A percentile compares a stretch with the other conserved stretches of the same genome.
These are phyloP conservation scores for Cadophora sp. DNA, from an alignment of 2,329 filamentous ascomycete species.

Conservation along the genomic window DNA sequence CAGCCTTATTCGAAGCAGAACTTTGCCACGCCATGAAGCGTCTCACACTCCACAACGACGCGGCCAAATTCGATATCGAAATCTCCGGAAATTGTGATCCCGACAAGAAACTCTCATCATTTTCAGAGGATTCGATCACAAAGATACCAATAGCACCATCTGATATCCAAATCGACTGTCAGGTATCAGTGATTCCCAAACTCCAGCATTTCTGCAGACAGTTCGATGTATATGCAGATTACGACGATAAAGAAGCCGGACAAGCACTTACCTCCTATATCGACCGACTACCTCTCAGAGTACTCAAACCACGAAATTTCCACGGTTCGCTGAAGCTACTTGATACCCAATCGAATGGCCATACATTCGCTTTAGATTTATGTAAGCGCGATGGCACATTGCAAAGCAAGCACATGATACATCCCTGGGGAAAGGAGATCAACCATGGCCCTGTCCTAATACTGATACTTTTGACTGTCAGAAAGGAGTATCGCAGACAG, in stretches of 20 bases:
- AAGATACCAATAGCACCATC: not conserved
- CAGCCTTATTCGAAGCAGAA: not conserved
- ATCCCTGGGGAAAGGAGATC: conserved; percentile 7
- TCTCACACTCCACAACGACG: not conserved
- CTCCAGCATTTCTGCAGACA: conserved; percentile 10
- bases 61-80: not conserved
- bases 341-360: conserved; percentile 6
- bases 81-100: not conserved
- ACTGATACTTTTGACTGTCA: conserved; percentile 1
- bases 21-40: not conserved
- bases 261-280: conserved; percentile 14
- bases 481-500: conserved; percentile 12
- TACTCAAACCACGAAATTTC: not conserved
- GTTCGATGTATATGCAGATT: not conserved
- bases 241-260: not conserved
- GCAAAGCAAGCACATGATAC: not conserved
- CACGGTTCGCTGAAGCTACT: not conserved
- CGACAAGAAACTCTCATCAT: not conserved
- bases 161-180: not conserved
- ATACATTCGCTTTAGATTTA: conserved; percentile 1
- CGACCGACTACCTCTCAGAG: not conserved
- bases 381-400: conserved; percentile 9
- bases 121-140: not conserved
- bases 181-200: not conserved
- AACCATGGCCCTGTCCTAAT: conserved; percentile 8